Conservation (phyloP, 2,329 filamentous ascomycete genomes). For the Fusarium continuum region DNA sequence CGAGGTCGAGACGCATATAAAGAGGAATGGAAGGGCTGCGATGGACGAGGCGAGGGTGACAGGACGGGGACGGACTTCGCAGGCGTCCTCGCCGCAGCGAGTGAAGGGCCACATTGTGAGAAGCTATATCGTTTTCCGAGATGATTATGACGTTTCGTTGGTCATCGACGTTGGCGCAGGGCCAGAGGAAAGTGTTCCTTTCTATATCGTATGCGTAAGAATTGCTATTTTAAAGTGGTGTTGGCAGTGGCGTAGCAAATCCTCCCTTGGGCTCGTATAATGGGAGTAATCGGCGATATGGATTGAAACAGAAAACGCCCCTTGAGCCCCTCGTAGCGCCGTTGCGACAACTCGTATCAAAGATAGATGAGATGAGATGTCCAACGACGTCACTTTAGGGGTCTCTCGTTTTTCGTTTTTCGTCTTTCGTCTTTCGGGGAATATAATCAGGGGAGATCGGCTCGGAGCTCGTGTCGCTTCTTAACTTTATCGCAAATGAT, state of each 20-base stretch:
- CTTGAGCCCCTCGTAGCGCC: constrained; percentile 12
- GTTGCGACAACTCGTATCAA: constrained; percentile 13
- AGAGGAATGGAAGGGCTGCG: constrained; percentile 74
- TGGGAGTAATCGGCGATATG: neutral
- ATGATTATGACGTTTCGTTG: constrained; percentile 4
- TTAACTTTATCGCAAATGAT: neutral
- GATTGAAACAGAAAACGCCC: neutral
- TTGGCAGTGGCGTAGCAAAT: constrained; percentile 10
- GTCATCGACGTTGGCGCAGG: constrained; percentile 9
- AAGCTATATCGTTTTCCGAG: neutral
- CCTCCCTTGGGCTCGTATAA: constrained; percentile 8
- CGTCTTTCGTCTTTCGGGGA: neutral
- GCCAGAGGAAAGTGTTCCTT: constrained; percentile 1
- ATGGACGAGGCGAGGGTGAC: constrained; percentile 59
- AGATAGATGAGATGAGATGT: neutral
- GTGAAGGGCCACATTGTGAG: constrained; percentile 53
- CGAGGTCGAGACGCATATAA: constrained; percentile 73
- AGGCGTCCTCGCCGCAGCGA: constrained; percentile 65
- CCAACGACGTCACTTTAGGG: constrained; percentile 17
- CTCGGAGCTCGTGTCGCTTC: neutral
- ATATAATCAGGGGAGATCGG: neutral
- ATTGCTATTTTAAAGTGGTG: neutral
- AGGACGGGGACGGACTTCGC: constrained; percentile 56
- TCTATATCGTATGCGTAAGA: neutral
- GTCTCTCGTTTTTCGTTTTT: neutral